Base-by-base conservation (phyloP, 176 grass and related monocot genomes). In the Canna indica region DNA sequence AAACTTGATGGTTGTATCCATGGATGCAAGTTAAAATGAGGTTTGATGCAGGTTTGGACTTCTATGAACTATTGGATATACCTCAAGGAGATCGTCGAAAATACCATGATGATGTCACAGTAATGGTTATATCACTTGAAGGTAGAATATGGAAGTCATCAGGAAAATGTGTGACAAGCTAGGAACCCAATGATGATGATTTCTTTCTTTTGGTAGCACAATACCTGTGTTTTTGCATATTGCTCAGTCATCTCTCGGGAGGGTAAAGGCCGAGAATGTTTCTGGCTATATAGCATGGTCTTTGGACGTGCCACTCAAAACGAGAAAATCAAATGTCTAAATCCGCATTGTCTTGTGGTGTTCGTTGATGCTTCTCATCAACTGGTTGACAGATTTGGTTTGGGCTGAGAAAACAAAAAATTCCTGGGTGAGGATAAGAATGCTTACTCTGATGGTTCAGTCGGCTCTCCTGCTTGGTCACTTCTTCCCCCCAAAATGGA, bases 111-210 rank as follows among this genome's bases (percentile, higher is more conserved):
- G 63, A 66, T 66, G 63, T 66, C n/a, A 38, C 63, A 3, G 63
- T 66, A 2, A 66, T 66, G 63, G 34, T 66, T 22, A 66, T 66
- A 36, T 66, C 63, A 9, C 63, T 66, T 20, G 63, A 36, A 66
- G 63, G 63, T 38, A 66, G 63, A 39, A 66, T 66, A 38, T 66
- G 63, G 63, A 66, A 39, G 35, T 66, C 63, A 66, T 66, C 63
- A 16, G 59, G 59, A 34, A 58, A 62, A 62, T 32, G 59, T 62
- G 59, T 62, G 59, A 62, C 27, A 11, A 33, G 28, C 27, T 58
- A 57, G 53, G 3, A 58, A 10, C 25, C 11, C 3, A 8, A 14
- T 14, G 29, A 62, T 32, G 22, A 14, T 14, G 29, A 62, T 32
- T 33, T 62, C 28, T 62, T 25, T 7, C 59, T 62, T 32, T 62